phyloP scores from a whole-genome alignment of 106 monocot species.

The Acorus calamus region DNA sequence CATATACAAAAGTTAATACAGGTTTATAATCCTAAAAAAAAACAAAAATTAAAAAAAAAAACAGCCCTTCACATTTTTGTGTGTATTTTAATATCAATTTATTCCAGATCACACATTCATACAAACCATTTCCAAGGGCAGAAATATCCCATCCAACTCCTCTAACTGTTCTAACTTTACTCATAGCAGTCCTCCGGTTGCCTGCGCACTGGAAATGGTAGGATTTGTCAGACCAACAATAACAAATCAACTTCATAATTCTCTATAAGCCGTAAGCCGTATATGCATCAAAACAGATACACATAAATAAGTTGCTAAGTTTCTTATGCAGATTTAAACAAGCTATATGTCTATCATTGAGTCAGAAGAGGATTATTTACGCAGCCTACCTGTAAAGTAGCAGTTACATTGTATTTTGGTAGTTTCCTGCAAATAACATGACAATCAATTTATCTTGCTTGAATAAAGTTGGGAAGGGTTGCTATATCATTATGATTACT shows the following conservation, averaged over 20 bases:
- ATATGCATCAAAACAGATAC: too few species aligned
- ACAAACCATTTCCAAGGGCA: slow-evolving; percentile 90
- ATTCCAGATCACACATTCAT: not conserved
- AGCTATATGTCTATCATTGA: too few species aligned
- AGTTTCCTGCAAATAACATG: slow-evolving; percentile 50
- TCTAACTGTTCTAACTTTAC: slow-evolving; percentile 61
- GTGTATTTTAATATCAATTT: not conserved
- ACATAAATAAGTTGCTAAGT: too few species aligned
- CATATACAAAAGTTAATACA: not conserved
- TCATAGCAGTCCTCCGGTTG: slow-evolving; percentile 98
- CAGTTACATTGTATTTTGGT: slow-evolving; percentile 82
- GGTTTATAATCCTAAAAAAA: not conserved
- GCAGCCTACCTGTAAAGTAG: slow-evolving; percentile 73
- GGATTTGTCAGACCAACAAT: too few species aligned
- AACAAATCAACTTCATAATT: too few species aligned
- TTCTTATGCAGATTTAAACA: too few species aligned
- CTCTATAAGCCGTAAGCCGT: too few species aligned
- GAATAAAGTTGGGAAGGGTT: not conserved
- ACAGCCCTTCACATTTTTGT: not conserved
- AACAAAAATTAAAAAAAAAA: not conserved
- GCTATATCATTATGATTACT: not conserved
- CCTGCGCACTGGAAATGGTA: slow-evolving; percentile 71
- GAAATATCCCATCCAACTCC: slow-evolving; percentile 96
- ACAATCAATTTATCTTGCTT: slow-evolving; percentile 1
- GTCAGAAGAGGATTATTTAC: not conserved